Conservation (phyloP, 805 yeast genomes). For the Metschnikowia borealis region DNA sequence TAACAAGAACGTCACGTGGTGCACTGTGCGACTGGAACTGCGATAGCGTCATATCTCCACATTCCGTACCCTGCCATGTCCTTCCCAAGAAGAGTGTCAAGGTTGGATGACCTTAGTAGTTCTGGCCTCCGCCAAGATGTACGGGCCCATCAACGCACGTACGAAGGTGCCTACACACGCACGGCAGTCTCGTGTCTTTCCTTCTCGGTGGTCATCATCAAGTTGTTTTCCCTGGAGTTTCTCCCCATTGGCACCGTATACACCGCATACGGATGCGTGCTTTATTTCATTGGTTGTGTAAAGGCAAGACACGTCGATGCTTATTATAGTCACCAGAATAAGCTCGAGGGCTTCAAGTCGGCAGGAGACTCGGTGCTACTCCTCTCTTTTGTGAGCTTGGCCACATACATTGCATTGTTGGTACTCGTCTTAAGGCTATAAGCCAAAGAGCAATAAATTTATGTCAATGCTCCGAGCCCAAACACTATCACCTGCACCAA, state of each 20-base stretch:
- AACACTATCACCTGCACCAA: slow-evolving; percentile 76
- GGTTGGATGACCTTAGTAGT: slow-evolving; percentile 37
- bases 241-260: slow-evolving; percentile 64
- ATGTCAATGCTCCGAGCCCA: slow-evolving; percentile 63
- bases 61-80: slow-evolving; percentile 1
- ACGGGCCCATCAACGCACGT: slow-evolving; percentile 75
- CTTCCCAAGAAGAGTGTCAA: slow-evolving; percentile 18
- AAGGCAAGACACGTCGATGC: slow-evolving; percentile 34
- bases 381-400: slow-evolving; percentile 46
- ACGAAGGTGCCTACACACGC: slow-evolving; percentile 78
- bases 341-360: slow-evolving; percentile 48
- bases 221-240: slow-evolving; percentile 60
- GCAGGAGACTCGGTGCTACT: slow-evolving; percentile 59
- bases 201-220: slow-evolving; percentile 60
- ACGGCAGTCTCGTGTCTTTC: slow-evolving; percentile 68
- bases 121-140: slow-evolving; percentile 45
- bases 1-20: neutral
- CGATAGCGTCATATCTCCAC: slow-evolving; percentile 3
- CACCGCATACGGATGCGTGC: slow-evolving; percentile 52
- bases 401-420: slow-evolving; percentile 49
- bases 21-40: neutral
- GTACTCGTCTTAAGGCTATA: slow-evolving; percentile 46
- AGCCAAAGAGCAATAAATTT: slow-evolving; percentile 2
- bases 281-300: slow-evolving; percentile 38
- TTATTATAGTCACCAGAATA: slow-evolving; percentile 35